Evolutionary conservation across 2,329 filamentous ascomycete genomes (phyloP), one percentile per base, ranked within the genome.

Genomic region (Lithohypha guttulata): DNA sequence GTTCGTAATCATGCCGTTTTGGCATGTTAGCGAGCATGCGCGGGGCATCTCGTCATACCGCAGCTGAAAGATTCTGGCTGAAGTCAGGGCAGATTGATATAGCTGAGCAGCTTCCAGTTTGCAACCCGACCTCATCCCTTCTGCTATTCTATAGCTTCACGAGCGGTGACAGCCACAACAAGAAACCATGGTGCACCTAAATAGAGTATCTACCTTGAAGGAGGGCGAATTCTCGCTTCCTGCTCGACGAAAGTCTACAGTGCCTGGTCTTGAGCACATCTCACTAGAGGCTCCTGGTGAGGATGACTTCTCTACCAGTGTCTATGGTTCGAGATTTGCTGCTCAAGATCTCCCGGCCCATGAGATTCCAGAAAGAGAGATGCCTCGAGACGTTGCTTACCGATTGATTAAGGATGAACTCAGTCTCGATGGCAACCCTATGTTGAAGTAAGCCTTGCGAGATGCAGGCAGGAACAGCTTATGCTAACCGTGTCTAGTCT

Each of bases 391-490:
- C 51, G 75, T 94, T 37, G 89, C 89, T n/a, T 94, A 95, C 61
- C 80, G 86, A 34, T 82, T 95, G 83, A 95, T 95, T 70, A 89
- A 85, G 68, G 89, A 95, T 59, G 84, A 94, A 56, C 69, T 95
- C 48, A 91, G 83, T 48, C 69, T 95, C 37, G 89, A 96, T 58
- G 86, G 86, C 41, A 93, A 89, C 52, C 85, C 86, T 6, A 89
- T 86, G 70, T 72, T 93, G 37, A 69, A 69, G 62, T 65, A 53
- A 37, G 56, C 50, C 23, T 5, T 6, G 6, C n/a, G n/a, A n/a
- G n/a, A n/a, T n/a, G n/a, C n/a, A n/a, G n/a, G n/a, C 21, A 15
- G 25, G 6, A 20, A 6, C 14, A 18, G n/a, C 13, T 14, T 27
- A 10, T 15, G 32, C 34, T 38, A 9, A 31, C 39, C 22, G 22